Base-by-base conservation (phyloP, 2,329 filamentous ascomycete genomes). In the Chrysoporthe puriensis region DNA sequence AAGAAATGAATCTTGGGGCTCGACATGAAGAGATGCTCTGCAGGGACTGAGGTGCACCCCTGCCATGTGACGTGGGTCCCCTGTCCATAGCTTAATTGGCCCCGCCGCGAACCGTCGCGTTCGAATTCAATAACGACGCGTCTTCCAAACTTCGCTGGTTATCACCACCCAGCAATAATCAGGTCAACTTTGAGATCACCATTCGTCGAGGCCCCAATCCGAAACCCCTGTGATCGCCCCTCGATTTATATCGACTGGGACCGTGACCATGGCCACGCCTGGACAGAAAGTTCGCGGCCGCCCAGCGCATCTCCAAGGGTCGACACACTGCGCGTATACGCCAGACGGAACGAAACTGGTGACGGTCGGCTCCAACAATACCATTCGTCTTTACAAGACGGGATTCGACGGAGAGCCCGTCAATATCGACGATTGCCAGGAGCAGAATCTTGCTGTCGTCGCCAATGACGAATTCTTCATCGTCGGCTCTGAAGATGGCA, bases 321-420 rank as follows among this genome's bases (percentile, higher is more conserved):
- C 89, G 67, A 98, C 96, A 2, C 94, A 90, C 73, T 89, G 96
- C 72, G 88, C 91, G 71, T 98, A 98, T 80, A 97, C 94, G 0
- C 92, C 93, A 7, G 90, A 97, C 78, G 96, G 96, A 70, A 87
- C 86, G 73, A 92, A 91, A 74, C 85, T 99, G 67, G 88, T 98
- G 72, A 98, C 96, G 13, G 94, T 94, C 69, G 96, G 96, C 71
- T 91, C 93, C 68, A 97, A 98, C 81, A 96, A 96, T 75, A 93
- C 93, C 8, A 94, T 97, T 74, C 92, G 96, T 62, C 88, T 98
- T 62, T 99, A 97, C 82, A 92, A 91, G 72, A 96, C 94, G 16
- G 93, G 93, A 69, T 96, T 91, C 50, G 92, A 97, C 80, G 94
- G 94, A 73, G 96, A 99, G 77, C 96, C 96, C 11, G 89, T 88